Evolutionary conservation across 192 early-diverging fungal genomes (phyloP), one percentile per base, ranked within the genome.

Genomic region (Rhizophagus prolifer): DNA sequence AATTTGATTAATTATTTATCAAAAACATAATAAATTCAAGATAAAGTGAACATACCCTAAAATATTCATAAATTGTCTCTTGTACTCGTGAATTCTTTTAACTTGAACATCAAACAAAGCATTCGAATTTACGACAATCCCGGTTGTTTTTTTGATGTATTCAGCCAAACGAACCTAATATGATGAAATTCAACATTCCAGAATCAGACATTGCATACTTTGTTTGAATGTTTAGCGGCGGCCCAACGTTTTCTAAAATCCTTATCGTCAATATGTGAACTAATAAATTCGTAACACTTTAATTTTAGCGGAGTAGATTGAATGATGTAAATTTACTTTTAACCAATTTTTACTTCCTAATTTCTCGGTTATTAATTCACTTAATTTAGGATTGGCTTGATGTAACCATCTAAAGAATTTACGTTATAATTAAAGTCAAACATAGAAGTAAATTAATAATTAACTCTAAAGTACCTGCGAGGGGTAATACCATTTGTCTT

Each of bases 11-110:
- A 21, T 23, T 23, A 46, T 25, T 59, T 21, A 74, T 21, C 0
- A 25, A 67, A 31, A 7, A 58, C 19, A 4, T 26, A 46, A 31
- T 54, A 6, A 25, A 14, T 62, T 59, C 47, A 34, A 46, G 10
- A 54, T 23, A 59, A 26, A 67, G 1, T 54, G 14, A 23, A 61
- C 82, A 61, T 82, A 85, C 84, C 88, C 86, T 25, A 98, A 83
- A 75, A 99, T 97, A 85, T 99, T 99, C 94, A 99, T 95, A 83
- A 95, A 96, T 89, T 99, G 97, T 77, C 97, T 93, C 88, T 99
- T 98, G 87, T 98, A 99, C 87, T 98, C 97, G 83, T 99, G 97
- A 78, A 98, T 93, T 85, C 97, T 94, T 88, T 97, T 99, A 81
- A 95, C 95, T 83, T 96, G 97, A 72, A 97, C 89, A 83, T 99